These are phyloP conservation scores for Rhipidocladum racemiflorum DNA, from an alignment of 176 grass and related monocot genomes.

Conservation along the genomic window DNA sequence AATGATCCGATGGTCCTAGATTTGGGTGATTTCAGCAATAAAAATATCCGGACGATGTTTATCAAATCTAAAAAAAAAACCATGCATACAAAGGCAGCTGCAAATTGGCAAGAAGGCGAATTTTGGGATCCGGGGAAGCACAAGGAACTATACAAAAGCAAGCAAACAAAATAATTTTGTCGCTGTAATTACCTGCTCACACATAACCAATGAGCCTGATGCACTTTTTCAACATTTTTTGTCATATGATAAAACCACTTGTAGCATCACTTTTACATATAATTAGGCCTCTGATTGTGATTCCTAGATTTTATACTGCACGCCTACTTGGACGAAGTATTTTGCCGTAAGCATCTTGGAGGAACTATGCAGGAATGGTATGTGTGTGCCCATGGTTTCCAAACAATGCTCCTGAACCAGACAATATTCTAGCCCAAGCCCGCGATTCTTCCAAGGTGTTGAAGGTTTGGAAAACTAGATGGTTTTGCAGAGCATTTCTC, in stretches of 20 bases:
- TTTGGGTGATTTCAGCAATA: too few species aligned
- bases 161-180: slow-evolving; percentile 1
- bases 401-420: not conserved
- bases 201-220: slow-evolving; percentile 1
- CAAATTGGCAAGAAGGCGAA: slow-evolving; percentile 36
- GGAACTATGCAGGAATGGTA: not conserved
- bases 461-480: not conserved
- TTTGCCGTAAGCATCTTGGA: not conserved
- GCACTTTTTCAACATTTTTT: not conserved
- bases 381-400: slow-evolving; percentile 19
- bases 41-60: too few species aligned
- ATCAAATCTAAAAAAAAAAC: not conserved
- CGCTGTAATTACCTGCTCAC: not conserved
- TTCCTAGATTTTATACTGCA: not conserved
- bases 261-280: not conserved
- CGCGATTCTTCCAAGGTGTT: slow-evolving; percentile 5
- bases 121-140: not conserved
- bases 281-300: not conserved
- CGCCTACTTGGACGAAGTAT: slow-evolving; percentile 1
- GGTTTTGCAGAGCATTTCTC: not conserved
- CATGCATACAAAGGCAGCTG: not conserved
- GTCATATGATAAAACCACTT: not conserved
- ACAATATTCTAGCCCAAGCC: not conserved
- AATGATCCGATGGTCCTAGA: too few species aligned
- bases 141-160: not conserved